Evolutionary conservation across 345 rosid genomes (phyloP).

Genomic region (Arabidopsis thaliana): DNA sequence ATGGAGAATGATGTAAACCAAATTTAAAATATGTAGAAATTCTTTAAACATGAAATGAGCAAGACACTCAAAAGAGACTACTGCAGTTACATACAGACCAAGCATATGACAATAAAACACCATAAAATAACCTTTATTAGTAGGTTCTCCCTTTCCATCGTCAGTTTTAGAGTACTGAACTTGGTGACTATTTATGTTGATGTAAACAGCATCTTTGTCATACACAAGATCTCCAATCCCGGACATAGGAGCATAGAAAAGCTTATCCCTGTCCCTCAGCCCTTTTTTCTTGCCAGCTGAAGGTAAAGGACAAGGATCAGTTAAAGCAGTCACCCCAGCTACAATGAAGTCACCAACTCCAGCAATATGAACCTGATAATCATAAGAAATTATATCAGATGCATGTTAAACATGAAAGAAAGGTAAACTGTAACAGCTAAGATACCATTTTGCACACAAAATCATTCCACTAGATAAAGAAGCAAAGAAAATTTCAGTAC

Average conservation of each 20-base stretch:
- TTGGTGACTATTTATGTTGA: constrained; percentile 84
- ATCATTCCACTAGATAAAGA: constrained; percentile 22
- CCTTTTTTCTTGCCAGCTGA: constrained; percentile 90
- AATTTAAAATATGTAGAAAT: not conserved
- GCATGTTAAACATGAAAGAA: constrained; percentile 22
- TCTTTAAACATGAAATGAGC: constrained; percentile 12
- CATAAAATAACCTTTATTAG: constrained; percentile 62
- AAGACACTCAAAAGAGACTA: constrained; percentile 9
- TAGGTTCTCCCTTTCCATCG: constrained; percentile 54
- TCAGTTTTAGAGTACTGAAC: constrained; percentile 87
- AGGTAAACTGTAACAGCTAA: constrained; percentile 28
- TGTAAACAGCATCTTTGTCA: constrained; percentile 98
- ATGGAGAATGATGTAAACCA: constrained; percentile 29
- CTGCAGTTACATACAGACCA: constrained; percentile 8
- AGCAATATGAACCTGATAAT: constrained; percentile 88
- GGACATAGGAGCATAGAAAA: constrained; percentile 97
- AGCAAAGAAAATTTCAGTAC: not conserved
- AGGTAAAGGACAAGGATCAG: constrained; percentile 97
- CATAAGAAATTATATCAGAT: constrained; percentile 21
- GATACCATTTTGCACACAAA: constrained; percentile 16
- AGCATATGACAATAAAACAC: constrained; percentile 1
- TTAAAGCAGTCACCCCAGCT: constrained; percentile 75
- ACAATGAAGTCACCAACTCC: constrained; percentile 94
- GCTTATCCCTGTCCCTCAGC: constrained; percentile 85
- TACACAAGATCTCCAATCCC: constrained; percentile 94